Conservation (phyloP, 371 early-diverging fungal genomes). For the Mortierella sp. region DNA sequence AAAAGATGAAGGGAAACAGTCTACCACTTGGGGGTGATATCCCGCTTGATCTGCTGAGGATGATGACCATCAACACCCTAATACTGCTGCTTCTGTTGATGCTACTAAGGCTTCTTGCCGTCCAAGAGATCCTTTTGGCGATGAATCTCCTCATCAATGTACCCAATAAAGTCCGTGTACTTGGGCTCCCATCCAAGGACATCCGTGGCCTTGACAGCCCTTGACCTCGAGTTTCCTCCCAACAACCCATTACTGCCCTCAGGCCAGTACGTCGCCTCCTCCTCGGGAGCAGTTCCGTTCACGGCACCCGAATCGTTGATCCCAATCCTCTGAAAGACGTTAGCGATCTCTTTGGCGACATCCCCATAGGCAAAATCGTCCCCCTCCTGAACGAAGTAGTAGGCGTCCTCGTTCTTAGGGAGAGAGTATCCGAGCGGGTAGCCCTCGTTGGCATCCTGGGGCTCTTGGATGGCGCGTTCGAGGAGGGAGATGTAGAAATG, state of each 20-base stretch:
- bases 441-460: conserved; percentile 25
- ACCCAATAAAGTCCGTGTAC: conserved; percentile 32
- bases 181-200: conserved; percentile 46
- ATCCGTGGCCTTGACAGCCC: conserved; percentile 35
- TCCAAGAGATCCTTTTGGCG: conserved; percentile 23
- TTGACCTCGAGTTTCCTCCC: conserved; percentile 46
- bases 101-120: background rate
- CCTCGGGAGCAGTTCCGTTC: conserved; percentile 11
- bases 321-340: conserved; percentile 25
- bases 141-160: conserved; percentile 33
- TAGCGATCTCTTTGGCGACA: conserved; percentile 49
- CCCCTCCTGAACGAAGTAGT: conserved; percentile 57
- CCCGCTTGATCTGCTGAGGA: background rate
- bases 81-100: background rate
- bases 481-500: conserved; percentile 39
- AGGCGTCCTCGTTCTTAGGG: conserved; percentile 56
- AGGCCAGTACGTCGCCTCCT: conserved; percentile 29
- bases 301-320: conserved; percentile 28
- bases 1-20: background rate
- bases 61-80: background rate
- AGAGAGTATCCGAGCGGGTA: conserved; percentile 2
- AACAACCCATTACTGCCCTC: conserved; percentile 1
- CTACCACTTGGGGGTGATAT: background rate
- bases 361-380: conserved; percentile 50
- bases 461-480: conserved; percentile 47